phyloP scores from a whole-genome alignment of 202 grass and related monocot genomes.

The Digitaria exilis region DNA sequence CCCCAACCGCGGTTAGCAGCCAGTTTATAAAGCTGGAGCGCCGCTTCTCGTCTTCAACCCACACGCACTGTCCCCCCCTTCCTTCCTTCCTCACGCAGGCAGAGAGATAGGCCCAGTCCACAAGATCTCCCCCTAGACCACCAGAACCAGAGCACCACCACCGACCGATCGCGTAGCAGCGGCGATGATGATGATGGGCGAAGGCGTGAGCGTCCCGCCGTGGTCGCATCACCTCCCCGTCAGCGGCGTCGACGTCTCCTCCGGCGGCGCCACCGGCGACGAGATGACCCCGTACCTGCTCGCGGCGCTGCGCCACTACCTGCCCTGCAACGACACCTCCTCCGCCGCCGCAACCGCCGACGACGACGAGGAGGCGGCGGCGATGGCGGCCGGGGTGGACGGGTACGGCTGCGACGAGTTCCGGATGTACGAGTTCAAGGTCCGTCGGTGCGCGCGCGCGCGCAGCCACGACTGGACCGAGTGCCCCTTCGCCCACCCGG shows the following conservation, averaged over 20 bases:
- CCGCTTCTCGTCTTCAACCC: background rate
- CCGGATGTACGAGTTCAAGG: constrained; percentile 99
- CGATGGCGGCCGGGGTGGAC: constrained; percentile 46
- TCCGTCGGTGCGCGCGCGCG: constrained; percentile 62
- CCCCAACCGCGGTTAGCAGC: constrained; percentile 25
- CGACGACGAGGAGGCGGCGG: constrained; percentile 45
- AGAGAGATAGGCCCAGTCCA: background rate
- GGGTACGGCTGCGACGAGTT: constrained; percentile 83
- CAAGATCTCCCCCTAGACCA: constrained; percentile 7
- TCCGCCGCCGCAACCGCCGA: background rate
- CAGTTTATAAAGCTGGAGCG: constrained; percentile 60
- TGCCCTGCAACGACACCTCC: constrained; percentile 30
- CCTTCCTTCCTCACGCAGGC: too few species aligned
- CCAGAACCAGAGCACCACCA: background rate
- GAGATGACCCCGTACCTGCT: constrained; percentile 52
- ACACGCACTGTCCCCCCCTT: background rate
- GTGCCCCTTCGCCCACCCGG: constrained; percentile 92
- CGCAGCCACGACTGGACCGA: constrained; percentile 98
- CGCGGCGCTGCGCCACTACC: constrained; percentile 56
- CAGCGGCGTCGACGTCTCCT: constrained; percentile 45
- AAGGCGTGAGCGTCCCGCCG: constrained; percentile 62
- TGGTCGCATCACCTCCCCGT: constrained; percentile 58
- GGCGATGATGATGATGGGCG: constrained; percentile 79
- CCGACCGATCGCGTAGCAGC: background rate
- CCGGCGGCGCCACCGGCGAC: constrained; percentile 31